Evolutionary conservation across 2,329 filamentous ascomycete genomes (phyloP), one percentile per base, ranked within the genome.

Genomic region (Neopestalotiopsis rosae): DNA sequence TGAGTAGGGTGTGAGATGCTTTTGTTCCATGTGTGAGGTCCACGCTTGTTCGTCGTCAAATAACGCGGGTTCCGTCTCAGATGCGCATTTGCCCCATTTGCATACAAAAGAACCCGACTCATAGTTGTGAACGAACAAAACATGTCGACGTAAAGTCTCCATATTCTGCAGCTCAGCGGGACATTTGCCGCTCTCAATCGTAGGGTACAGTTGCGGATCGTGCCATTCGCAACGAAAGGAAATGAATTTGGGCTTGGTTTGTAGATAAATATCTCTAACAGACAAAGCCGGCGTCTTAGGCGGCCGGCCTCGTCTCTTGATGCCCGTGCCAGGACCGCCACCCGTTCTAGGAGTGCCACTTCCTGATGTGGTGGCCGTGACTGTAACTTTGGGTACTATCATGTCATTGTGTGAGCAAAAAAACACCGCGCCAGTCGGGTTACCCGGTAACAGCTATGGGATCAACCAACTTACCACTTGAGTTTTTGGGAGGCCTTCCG

Each of bases 91-190:
- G 5, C 76, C 76, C 84, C 85, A 88, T 52, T 72, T 75, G 66
- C 81, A 84, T 49, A 72, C 69, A 20, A 73, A 68, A 56, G 70
- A 69, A 17, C 71, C 70, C 5, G 67, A 65, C 24, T 72, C 69
- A 30, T 38, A 5, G 38, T 68, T 80, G 74, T 91, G 89, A 2
- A 90, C 81, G 14, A 83, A 72, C 20, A 78, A 74, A 14, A 91
- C 78, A 71, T 91, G 89, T 67, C 79, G 81, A 30, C 85, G 82
- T 56, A 91, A 76, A 10, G 88, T 91, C 13, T 87, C 86, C 68
- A 90, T 77, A 73, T 91, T 91, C 65, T 90, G 88, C 61, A 91
- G 80, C 77, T 90, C 87, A 3, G 89, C 89, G 38, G 81, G 83
- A 74, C 89, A 91, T 34, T 42, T 67, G 24, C 69, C 24, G 9